Evolutionary conservation across 2,329 filamentous ascomycete species (phyloP), one percentile per base, ranked within the genome.

Genomic region (Helotiales sp.): DNA sequence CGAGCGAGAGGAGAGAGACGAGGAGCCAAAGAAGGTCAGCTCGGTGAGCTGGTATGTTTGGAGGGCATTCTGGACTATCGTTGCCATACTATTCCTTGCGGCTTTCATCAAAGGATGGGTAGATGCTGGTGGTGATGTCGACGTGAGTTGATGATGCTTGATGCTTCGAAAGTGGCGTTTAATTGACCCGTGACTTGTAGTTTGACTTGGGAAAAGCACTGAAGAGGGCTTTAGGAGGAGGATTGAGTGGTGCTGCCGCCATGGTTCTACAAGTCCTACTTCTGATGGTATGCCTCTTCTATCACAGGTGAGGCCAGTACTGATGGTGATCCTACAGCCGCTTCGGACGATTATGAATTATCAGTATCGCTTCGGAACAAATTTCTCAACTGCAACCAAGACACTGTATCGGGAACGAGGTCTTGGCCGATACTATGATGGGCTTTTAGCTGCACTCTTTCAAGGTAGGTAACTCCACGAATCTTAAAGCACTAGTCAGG

Each of bases 311-410:
- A 13, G 4, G 19, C 3, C n/a, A 15, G 24, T 3, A 51, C 24
- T 47, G 17, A 62, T n/a, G n/a, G n/a, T n/a, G 13, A 27, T 7
- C 2, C 1, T 1, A 3, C 47, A 79, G 77, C 78, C 77, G 3
- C 67, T 80, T 3, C 73, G 77, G 5, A 80, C 77, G 0, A 77
- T 79, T 12, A 80, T 80, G 77, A 80, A 80, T 66, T 80, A 79
- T 44, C 77, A 80, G 58, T 80, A 80, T 53, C 77, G 77, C 2
- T 77, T 75, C 36, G 77, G 77, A 1, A 73, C 71, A 0, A 70
- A 74, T 0, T 79, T 80, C 54, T 72, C 70, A 2, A 51, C 63
- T 0, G 76, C 77, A 0, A 74, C 72, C 1, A 63, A 67, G 15
- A 78, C 74, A 0, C 70, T 80, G 1, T 77, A 78, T 53, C 61